Conservation (phyloP, 257 asterid species). For the Orobanche coerulescens region DNA sequence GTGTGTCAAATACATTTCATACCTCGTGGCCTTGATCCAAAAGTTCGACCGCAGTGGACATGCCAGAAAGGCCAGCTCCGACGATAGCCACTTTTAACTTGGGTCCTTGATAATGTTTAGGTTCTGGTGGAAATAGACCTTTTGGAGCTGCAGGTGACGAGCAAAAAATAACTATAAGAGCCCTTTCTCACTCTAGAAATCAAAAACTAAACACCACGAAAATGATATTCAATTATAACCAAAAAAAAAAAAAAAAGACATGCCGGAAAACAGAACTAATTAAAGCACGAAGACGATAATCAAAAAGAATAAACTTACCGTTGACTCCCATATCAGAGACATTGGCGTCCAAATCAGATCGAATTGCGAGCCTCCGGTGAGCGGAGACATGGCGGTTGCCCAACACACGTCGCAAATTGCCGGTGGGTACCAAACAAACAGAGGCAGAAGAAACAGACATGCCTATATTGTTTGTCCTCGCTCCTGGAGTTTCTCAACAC, state of each 20-base stretch:
- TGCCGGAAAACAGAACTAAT: neutral
- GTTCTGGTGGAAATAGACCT: constrained; percentile 97
- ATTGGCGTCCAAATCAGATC: constrained; percentile 79
- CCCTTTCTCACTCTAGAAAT: neutral
- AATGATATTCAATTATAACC: constrained; percentile 8
- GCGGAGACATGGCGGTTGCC: too few relatives aligned
- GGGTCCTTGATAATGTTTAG: constrained; percentile 88
- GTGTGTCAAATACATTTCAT: neutral
- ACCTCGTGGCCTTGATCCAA: constrained; percentile 99
- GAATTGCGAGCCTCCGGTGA: constrained; percentile 44
- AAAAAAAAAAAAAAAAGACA: neutral
- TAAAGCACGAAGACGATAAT: neutral
- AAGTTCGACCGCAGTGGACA: constrained; percentile 99
- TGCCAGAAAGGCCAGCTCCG: constrained; percentile 99
- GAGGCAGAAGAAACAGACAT: too few relatives aligned
- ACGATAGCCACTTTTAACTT: constrained; percentile 92
- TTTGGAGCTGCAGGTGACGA: constrained; percentile 74
- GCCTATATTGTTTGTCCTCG: too few relatives aligned
- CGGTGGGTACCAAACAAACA: too few relatives aligned
- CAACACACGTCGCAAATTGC: too few relatives aligned
- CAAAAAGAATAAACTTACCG: constrained; percentile 33
- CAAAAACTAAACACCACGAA: constrained; percentile 12
- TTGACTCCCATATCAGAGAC: constrained; percentile 85
- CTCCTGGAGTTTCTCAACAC: too few relatives aligned
- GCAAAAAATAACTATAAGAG: neutral